phyloP scores from a whole-genome alignment of 2,329 filamentous ascomycete species.

The Fusarium succisae region DNA sequence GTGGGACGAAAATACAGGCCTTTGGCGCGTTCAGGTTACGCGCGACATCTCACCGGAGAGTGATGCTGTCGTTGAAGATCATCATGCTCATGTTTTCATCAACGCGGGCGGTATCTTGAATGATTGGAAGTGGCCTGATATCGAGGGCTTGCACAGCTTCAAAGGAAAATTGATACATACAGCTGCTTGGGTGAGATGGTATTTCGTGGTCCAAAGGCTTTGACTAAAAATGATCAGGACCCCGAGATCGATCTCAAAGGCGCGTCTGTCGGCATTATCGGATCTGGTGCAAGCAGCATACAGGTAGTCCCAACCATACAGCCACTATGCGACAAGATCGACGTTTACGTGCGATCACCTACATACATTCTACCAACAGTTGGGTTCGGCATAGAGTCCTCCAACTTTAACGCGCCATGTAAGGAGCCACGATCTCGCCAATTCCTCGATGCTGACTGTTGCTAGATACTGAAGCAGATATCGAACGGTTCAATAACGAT shows the following conservation, averaged over 20 bases:
- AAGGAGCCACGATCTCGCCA: rapidly evolving
- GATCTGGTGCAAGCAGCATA: not conserved
- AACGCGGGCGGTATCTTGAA: constrained; percentile 9
- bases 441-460: not conserved
- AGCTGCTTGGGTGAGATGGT: not conserved
- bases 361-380: not conserved
- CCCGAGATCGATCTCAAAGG: not conserved
- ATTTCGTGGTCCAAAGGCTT: rapidly evolving
- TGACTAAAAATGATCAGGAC: not conserved
- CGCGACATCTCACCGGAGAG: not conserved
- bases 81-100: constrained; percentile 1
- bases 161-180: not conserved
- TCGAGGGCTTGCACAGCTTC: not conserved
- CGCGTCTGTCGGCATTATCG: not conserved
- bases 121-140: constrained; percentile 16
- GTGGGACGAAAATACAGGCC: not conserved
- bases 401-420: not conserved
- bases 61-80: not conserved
- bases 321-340: not conserved
- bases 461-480: not conserved
- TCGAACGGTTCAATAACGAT: not conserved
- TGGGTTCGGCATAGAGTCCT: not conserved
- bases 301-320: not conserved
- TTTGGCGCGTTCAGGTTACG: not conserved
- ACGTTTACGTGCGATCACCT: not conserved